Evolutionary conservation across 805 yeast genomes (phyloP), one percentile per base, ranked within the genome.

Genomic region (Candida ortonii): DNA sequence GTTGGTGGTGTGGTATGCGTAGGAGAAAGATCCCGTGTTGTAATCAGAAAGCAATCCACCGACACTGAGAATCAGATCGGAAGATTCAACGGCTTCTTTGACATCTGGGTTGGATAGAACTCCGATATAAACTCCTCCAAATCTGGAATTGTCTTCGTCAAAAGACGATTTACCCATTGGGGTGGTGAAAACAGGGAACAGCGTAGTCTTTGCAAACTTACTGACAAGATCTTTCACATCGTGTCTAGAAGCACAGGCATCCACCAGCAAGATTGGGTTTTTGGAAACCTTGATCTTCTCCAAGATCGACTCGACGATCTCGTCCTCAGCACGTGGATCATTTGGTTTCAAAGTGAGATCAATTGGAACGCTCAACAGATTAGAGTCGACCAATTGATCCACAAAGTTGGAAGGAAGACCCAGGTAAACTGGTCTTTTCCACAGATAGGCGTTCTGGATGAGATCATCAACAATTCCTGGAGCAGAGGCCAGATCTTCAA

Each of bases 81-180:
- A 71, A 26, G 72, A 57, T 61, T 84, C 90, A 38, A 83, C 88
- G 23, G 79, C 73, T 44, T 73, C 77, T 57, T 78, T 78, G 35
- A 83, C 86, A 44, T 71, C 83, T 41, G 86, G 86, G 38, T 67
- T 64, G 13, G 94, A 80, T 50, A 86, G 66, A n/a, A 83, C 70
- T 51, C 95, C 95, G 39, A 84, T 84, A 59, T 85, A 85, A 38
- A 81, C 86, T 63, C 95, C 95, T 49, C 86, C 87, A 62, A 76
- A 85, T 62, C 85, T 68, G 44, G 78, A 74, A 59, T 78, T 71
- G 42, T 70, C 70, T 64, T 85, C 95, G 61, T 82, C 78, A 49
- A 84, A 76, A 16, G 77, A 69, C 41, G 87, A 82, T 64, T 85
- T 85, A 64, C 95, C 95, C 93, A 85, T 84, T 51, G 95, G 95